Evolutionary conservation across 2,329 filamentous ascomycete genomes (phyloP).

Genomic region (Huntiella savannae): DNA sequence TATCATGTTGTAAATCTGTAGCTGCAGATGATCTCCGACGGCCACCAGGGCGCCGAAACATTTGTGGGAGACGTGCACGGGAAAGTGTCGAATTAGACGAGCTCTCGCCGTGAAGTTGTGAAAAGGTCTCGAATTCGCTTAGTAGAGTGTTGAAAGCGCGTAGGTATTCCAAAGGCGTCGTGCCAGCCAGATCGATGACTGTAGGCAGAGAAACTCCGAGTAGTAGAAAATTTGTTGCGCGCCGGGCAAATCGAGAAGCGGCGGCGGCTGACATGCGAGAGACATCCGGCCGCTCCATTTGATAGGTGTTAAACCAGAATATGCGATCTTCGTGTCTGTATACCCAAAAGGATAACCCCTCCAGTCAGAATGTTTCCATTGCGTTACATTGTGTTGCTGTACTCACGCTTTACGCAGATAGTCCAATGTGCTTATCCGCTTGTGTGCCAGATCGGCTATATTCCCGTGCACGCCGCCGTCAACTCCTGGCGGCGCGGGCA

Average conservation of each 20-base stretch:
- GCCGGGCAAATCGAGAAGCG: conserved; percentile 61
- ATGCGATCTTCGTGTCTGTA: conserved; percentile 73
- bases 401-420: conserved; percentile 82
- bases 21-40: conserved; percentile 32
- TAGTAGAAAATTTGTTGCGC: conserved; percentile 83
- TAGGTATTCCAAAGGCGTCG: conserved; percentile 67
- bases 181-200: conserved; percentile 71
- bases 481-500: conserved; percentile 19
- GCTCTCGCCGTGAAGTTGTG: conserved; percentile 65
- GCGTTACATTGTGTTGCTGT: not conserved
- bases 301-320: conserved; percentile 96
- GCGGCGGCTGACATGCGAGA: conserved; percentile 73
- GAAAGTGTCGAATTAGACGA: conserved; percentile 52
- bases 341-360: not conserved
- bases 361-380: not conserved
- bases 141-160: conserved; percentile 70
- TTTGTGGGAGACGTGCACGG: conserved; percentile 61
- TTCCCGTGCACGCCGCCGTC: conserved; percentile 34
- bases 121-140: conserved; percentile 83
- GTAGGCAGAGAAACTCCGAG: conserved; percentile 81
- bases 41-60: conserved; percentile 51
- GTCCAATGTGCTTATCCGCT: conserved; percentile 83
- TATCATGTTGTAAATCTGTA: conserved; percentile 20
- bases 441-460: conserved; percentile 70
- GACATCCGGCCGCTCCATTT: conserved; percentile 71